phyloP scores from a whole-genome alignment of 768 basidiomycete genomes.

The Hirschioporus abietinus region DNA sequence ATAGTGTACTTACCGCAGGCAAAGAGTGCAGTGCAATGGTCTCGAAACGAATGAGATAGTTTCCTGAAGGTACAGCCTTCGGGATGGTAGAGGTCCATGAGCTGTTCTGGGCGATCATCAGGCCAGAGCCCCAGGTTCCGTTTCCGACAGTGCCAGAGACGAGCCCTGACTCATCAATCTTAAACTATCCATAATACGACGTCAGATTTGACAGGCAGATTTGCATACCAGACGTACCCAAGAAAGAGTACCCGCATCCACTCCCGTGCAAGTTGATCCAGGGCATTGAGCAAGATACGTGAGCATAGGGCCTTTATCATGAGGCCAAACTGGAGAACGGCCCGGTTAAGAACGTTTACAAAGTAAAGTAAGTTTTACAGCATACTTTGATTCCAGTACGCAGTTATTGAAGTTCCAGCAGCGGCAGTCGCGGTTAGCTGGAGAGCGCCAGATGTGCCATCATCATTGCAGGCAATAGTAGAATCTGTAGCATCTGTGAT shows the following conservation, averaged over 20 bases:
- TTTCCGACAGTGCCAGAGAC: conserved; percentile 14
- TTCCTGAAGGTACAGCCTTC: conserved; percentile 10
- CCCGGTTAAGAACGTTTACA: background rate
- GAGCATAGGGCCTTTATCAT: conserved; percentile 6
- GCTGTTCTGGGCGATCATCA: conserved; percentile 14
- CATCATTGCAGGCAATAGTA: conserved; percentile 13
- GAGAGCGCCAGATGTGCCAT: conserved; percentile 12
- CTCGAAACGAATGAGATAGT: conserved; percentile 15
- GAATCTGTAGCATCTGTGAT: conserved; percentile 13
- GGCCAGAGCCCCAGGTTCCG: conserved; percentile 12
- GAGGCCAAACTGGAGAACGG: background rate
- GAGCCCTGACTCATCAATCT: conserved; percentile 17
- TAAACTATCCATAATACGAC: conserved; percentile 11
- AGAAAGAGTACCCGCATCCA: conserved; percentile 10
- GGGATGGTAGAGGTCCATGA: conserved; percentile 13
- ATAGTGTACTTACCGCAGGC: conserved; percentile 12
- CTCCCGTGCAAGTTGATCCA: conserved; percentile 11
- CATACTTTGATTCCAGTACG: conserved; percentile 15
- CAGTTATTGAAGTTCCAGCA: conserved; percentile 12
- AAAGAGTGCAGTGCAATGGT: conserved; percentile 16
- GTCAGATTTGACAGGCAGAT: background rate
- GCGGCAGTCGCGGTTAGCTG: conserved; percentile 13
- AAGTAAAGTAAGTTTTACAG: background rate
- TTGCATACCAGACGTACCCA: conserved; percentile 8
- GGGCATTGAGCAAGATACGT: conserved; percentile 15